Evolutionary conservation across 1,139 yeast species (phyloP), one percentile per base, ranked within the genome.

Genomic region (Meyerozyma athensensis): DNA sequence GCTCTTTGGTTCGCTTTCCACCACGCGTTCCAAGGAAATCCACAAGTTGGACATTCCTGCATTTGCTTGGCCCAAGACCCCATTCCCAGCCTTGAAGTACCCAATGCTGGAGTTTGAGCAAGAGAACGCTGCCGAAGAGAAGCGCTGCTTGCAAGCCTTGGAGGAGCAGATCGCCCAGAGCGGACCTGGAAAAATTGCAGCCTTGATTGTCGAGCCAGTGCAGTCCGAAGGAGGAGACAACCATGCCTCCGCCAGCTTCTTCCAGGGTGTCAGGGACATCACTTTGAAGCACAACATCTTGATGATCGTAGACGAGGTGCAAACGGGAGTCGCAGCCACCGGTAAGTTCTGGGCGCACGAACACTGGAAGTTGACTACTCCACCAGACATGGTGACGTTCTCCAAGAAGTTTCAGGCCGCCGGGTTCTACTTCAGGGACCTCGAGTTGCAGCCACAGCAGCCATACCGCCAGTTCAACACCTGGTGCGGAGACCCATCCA

Each of bases 401-500:
- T 79, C 86, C 43, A 82, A 82, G 61, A 81, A 82, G 58, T 81
- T 81, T 72, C 90, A 82, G 61, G 78, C 85, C 41, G 89, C 89
- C 7, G 90, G 90, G 34, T 82, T 80, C 63, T 82, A 75, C 66
- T 82, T 79, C 72, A 74, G 72, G 46, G 79, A 81, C 58, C 77
- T 77, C 23, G 67, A 70, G 38, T 74, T 80, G 48, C 72, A 77
- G 51, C 86, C 86, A 44, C 73, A 72, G 47, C 68, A 67, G 48
- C 77, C 89, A 8, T 81, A 77, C 63, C 75, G 89, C 64, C 89
- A 81, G 58, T 82, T 82, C 68, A 82, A 82, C 72, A 82, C 90
- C 44, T 82, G 90, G 90, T 81, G 87, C 63, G 90, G 89, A 52
- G 89, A 82, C 56, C 86, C 89, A 54, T 77, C 83, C 24, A 76